Evolutionary conservation across 2,329 filamentous ascomycete species (phyloP).

Genomic region (Tympanopsis confertula): DNA sequence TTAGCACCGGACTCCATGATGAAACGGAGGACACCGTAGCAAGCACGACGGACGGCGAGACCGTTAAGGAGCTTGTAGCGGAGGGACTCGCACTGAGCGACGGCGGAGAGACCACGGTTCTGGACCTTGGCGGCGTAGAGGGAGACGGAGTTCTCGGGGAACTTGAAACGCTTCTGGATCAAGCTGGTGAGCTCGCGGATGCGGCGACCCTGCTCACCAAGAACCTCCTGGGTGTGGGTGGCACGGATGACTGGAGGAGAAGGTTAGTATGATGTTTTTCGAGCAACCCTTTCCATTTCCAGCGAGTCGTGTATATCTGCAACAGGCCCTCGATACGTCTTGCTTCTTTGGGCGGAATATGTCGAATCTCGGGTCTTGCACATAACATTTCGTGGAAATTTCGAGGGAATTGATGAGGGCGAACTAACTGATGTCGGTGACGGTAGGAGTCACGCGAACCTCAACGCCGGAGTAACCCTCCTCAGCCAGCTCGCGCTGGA

Average conservation of each 20-base stretch:
- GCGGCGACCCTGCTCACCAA: slow-evolving; percentile 98
- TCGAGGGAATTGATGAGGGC: slow-evolving; percentile 13
- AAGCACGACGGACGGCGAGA: slow-evolving; percentile 93
- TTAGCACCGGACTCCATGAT: slow-evolving; percentile 99
- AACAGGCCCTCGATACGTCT: no score
- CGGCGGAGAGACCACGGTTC: slow-evolving; percentile 98
- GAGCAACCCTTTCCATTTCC: slow-evolving; percentile 6
- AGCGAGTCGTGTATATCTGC: slow-evolving; percentile 1
- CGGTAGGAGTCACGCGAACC: slow-evolving; percentile 98
- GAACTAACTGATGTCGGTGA: slow-evolving; percentile 82
- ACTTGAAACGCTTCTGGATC: slow-evolving; percentile 99
- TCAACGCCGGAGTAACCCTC: slow-evolving; percentile 99
- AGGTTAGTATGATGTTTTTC: slow-evolving; percentile 15
- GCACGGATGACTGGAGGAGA: slow-evolving; percentile 71
- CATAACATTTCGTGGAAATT: no score
- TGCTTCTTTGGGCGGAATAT: no score
- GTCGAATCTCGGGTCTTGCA: no score
- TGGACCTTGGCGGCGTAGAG: slow-evolving; percentile 99
- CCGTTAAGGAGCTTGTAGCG: slow-evolving; percentile 99
- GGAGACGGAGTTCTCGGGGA: slow-evolving; percentile 99
- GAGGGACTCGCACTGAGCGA: slow-evolving; percentile 99
- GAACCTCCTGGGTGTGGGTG: slow-evolving; percentile 99
- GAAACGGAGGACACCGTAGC: slow-evolving; percentile 99
- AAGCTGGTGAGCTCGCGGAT: slow-evolving; percentile 99
- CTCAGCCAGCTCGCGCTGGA: slow-evolving; percentile 99